Evolutionary conservation across 495 filamentous ascomycete genomes (phyloP).

Genomic region (Penicillium manginii): DNA sequence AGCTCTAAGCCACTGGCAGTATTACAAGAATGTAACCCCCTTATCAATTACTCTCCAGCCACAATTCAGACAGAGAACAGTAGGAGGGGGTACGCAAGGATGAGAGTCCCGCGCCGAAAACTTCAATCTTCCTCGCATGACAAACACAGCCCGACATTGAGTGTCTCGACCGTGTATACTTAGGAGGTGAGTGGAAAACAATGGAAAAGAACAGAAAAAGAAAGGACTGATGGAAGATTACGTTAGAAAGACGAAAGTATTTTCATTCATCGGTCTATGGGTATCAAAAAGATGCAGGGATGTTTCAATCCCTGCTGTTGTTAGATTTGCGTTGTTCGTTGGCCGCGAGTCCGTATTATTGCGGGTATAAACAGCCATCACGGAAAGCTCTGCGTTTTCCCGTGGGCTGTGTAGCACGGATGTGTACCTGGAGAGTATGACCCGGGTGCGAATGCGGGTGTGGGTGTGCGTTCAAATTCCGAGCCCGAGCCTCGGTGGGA

Average conservation of each 20-base stretch:
- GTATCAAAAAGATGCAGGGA: constrained; percentile 18
- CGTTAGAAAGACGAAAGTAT: neutral
- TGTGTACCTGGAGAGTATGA: neutral
- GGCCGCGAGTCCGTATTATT: neutral
- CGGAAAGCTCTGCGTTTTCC: neutral
- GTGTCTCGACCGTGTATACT: constrained; percentile 55
- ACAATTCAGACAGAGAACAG: constrained; percentile 23
- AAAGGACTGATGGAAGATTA: neutral
- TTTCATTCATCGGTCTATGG: constrained; percentile 22
- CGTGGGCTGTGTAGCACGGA: neutral
- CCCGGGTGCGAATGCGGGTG: neutral
- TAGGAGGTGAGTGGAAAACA: constrained; percentile 36
- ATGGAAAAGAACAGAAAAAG: neutral
- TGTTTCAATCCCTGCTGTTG: constrained; percentile 8
- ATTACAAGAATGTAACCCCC: constrained; percentile 30
- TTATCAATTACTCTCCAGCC: constrained; percentile 25
- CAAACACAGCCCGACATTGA: constrained; percentile 56
- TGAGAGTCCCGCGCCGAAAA: constrained; percentile 36
- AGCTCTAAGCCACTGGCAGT: neutral
- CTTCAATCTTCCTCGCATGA: constrained; percentile 53
- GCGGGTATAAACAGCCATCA: too few species aligned
- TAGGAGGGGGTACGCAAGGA: constrained; percentile 33
- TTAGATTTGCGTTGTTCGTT: constrained; percentile 7
- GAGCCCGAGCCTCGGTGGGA: neutral
- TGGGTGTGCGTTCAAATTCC: neutral